Evolutionary conservation across 2,329 filamentous ascomycete species (phyloP).

Genomic region (Apiospora saccharicola): DNA sequence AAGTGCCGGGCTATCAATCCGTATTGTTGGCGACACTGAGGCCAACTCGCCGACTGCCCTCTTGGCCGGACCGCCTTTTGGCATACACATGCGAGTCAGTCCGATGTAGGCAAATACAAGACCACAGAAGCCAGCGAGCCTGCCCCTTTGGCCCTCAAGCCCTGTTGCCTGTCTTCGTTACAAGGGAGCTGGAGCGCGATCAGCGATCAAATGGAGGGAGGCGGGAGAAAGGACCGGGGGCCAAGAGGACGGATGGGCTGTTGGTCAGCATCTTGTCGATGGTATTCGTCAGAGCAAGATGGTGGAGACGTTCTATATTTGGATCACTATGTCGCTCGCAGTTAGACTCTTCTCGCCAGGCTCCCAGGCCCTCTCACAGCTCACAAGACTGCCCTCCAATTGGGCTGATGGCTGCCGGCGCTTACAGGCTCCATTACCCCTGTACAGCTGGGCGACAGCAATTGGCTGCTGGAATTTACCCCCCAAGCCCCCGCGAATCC

Average conservation of each 20-base stretch:
- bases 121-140: not conserved
- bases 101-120: not conserved
- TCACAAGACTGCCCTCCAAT: not conserved
- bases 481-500: not conserved
- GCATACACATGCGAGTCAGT: not conserved
- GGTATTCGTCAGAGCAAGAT: not conserved
- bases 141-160: not conserved
- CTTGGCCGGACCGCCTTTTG: conserved; percentile 6
- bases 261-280: not conserved
- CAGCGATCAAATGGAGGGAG: conserved; percentile 22
- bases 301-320: conserved; percentile 27
- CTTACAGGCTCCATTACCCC: conserved; percentile 18
- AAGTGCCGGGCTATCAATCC: conserved; percentile 2
- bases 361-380: not conserved
- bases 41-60: not conserved
- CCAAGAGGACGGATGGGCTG: conserved; percentile 7
- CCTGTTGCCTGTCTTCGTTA: conserved; percentile 4
- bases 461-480: conserved; percentile 2
- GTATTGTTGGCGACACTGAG: not conserved
- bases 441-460: not conserved
- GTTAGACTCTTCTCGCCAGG: not conserved
- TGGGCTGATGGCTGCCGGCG: conserved; percentile 13
- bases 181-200: conserved; percentile 15
- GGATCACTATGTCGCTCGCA: not conserved
- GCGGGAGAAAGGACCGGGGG: conserved; percentile 23